phyloP scores from a whole-genome alignment of 805 yeast species.

The Pichia deserticola region DNA sequence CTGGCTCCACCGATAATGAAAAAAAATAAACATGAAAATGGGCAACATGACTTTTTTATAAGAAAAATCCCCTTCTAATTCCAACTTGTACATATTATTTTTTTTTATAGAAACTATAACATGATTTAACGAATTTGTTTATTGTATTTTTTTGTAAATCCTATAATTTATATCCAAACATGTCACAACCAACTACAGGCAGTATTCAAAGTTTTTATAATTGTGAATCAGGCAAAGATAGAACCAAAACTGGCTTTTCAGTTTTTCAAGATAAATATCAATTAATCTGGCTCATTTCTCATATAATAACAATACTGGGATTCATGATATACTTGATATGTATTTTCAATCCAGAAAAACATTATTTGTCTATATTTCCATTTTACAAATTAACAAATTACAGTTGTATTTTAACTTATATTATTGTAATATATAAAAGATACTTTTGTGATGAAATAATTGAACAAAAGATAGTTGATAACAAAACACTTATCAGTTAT shows the following conservation, averaged over 20 bases:
- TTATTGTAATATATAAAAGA: slow-evolving; percentile 24
- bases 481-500: slow-evolving; percentile 26
- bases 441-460: slow-evolving; percentile 14
- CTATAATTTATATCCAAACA: too few species aligned
- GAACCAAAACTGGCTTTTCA: too few species aligned
- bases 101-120: too few species aligned
- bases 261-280: slow-evolving; percentile 2
- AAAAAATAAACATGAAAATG: not conserved
- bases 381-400: slow-evolving; percentile 19
- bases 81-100: slow-evolving; percentile 2
- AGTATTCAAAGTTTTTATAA: not conserved
- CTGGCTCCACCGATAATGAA: not conserved
- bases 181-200: not conserved
- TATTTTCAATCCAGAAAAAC: slow-evolving; percentile 7
- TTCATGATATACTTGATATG: slow-evolving; percentile 11
- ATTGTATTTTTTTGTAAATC: too few species aligned
- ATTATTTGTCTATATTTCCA: slow-evolving; percentile 5
- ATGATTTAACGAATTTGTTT: too few species aligned
- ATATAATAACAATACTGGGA: slow-evolving; percentile 9
- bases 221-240: too few species aligned
- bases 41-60: slow-evolving; percentile 1
- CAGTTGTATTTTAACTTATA: slow-evolving; percentile 24
- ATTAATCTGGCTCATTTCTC: slow-evolving; percentile 1
- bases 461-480: not conserved
- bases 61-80: not conserved